A percentile compares a stretch with the other conserved stretches of the same genome.
Conservation (phyloP, 331 rosid species). For the Rhamnella rubrinervis region DNA sequence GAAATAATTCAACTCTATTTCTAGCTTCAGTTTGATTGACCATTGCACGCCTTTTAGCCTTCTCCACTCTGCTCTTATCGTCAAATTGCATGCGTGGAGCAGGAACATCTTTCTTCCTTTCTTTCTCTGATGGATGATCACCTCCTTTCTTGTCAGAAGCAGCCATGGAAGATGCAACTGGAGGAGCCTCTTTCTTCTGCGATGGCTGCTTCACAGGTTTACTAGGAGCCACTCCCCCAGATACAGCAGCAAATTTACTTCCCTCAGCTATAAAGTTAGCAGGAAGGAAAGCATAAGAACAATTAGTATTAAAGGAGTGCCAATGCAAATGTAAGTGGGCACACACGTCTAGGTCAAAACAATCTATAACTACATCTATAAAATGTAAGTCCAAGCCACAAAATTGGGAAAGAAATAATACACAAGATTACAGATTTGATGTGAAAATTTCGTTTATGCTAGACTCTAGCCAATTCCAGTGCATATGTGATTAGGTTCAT, state of each 20-base stretch:
- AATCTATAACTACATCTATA: not conserved
- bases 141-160: slow-evolving; percentile 54
- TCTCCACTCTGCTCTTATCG: slow-evolving; percentile 56
- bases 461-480: no score
- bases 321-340: not conserved
- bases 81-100: slow-evolving; percentile 76
- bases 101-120: slow-evolving; percentile 77
- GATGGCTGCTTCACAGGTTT: slow-evolving; percentile 48
- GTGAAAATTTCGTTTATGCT: no score
- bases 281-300: slow-evolving; percentile 23
- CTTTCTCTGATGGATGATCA: slow-evolving; percentile 55
- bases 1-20: slow-evolving; percentile 73
- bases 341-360: not conserved
- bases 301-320: slow-evolving; percentile 12
- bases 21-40: slow-evolving; percentile 66
- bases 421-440: no score
- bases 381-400: no score
- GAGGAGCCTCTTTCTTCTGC: slow-evolving; percentile 46
- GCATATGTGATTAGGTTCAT: no score
- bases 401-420: no score
- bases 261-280: slow-evolving; percentile 37
- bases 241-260: slow-evolving; percentile 38
- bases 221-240: slow-evolving; percentile 27
- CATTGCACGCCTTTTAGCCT: slow-evolving; percentile 66
- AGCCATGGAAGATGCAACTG: slow-evolving; percentile 31